Evolutionary conservation across 306 rosid species (phyloP), one percentile per base, ranked within the genome.

Genomic region (Chamaecrista fasciculata): DNA sequence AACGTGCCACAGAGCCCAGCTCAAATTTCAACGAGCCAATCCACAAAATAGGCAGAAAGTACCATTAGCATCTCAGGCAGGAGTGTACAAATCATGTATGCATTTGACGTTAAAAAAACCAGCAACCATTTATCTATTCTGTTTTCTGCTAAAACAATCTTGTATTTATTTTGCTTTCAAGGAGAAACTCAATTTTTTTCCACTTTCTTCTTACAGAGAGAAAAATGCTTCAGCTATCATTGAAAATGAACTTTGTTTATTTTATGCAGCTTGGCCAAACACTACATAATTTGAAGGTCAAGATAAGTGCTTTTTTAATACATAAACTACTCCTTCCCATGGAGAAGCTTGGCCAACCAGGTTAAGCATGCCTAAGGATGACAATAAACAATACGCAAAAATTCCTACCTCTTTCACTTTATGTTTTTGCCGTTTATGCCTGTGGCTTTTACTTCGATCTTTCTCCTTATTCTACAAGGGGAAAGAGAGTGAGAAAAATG

Each of bases 21-120:
- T 95, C 99, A 96, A 91, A 91, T 80, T 87, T 84, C 87, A 81
- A 81, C 87, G 95, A 95, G 93, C 92, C 91, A 89, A 85, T 75
- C 81, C 84, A 76, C 16, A 83, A 80, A 80, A 85, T 67, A 87
- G 84, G 86, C 82, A 89, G 92, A 83, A 86, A 80, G 85, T 83
- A 85, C 64, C 79, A 89, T 87, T 72, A 90, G 85, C 78, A 84
- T 75, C 92, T 82, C 77, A 60, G 34, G 80, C 7, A 43, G 33
- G 65, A 66, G 66, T 39, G n/a, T 28, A 78, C 12, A 28, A 40
- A 29, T 58, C 48, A 26, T 19, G 33, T 8, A 65, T 28, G 14
- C 26, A 34, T 18, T 16, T 59, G 18, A 14, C 16, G 6, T 8
- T 25, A 28, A 5, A 20, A 43, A 40, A 1, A 37, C 40, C 34